These are phyloP conservation scores for Proliferodiscus dingleyae DNA, from an alignment of 2,329 filamentous ascomycete species.

Conservation along the genomic window DNA sequence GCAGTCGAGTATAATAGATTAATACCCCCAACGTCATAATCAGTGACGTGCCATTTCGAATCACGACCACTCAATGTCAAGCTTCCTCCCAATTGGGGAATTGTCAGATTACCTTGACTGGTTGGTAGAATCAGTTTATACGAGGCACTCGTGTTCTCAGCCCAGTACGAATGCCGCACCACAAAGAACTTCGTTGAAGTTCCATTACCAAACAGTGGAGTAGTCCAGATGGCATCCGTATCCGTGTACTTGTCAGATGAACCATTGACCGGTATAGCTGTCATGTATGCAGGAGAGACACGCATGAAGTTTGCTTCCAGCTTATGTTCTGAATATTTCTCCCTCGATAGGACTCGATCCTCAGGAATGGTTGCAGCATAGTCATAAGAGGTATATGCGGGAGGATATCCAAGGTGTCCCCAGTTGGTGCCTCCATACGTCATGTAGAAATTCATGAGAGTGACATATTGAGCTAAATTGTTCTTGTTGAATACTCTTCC, in stretches of 20 bases:
- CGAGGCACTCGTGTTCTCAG: slow-evolving; percentile 47
- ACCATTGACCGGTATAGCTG: slow-evolving; percentile 26
- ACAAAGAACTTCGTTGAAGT: slow-evolving; percentile 57
- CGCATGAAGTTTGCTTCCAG: slow-evolving; percentile 12
- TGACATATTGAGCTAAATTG: slow-evolving; percentile 43
- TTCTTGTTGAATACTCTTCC: slow-evolving; percentile 59
- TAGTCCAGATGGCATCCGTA: slow-evolving; percentile 56
- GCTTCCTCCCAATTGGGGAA: slow-evolving; percentile 50
- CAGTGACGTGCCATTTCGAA: slow-evolving; percentile 59
- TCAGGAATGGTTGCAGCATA: slow-evolving; percentile 10
- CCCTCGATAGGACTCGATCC: slow-evolving; percentile 7
- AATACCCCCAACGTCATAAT: slow-evolving; percentile 54
- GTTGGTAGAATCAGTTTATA: slow-evolving; percentile 53
- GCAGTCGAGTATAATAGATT: slow-evolving; percentile 61
- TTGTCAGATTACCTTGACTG: slow-evolving; percentile 45
- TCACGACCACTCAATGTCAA: slow-evolving; percentile 55
- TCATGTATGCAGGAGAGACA: slow-evolving; percentile 11
- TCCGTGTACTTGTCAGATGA: slow-evolving; percentile 32
- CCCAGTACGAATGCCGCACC: slow-evolving; percentile 59
- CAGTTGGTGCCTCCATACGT: slow-evolving; percentile 75
- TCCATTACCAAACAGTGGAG: slow-evolving; percentile 50
- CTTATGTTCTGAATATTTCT: slow-evolving; percentile 11
- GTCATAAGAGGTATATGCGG: slow-evolving; percentile 53
- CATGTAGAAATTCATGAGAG: slow-evolving; percentile 69
- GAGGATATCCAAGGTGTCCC: slow-evolving; percentile 68